phyloP scores from a whole-genome alignment of 805 yeast species.

The Candida stauntonica region DNA sequence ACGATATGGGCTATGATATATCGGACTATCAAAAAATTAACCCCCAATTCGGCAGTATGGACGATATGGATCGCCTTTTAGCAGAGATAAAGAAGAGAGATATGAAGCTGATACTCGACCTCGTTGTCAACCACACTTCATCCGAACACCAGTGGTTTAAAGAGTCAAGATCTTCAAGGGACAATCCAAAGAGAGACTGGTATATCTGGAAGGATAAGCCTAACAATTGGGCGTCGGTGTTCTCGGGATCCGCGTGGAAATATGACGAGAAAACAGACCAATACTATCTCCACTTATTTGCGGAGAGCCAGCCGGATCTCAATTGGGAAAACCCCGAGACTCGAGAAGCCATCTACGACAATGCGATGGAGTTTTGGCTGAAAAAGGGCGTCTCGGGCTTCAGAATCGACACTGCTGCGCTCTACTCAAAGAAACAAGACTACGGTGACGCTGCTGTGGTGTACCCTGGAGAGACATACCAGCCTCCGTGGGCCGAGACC shows the following conservation, averaged over 20 bases:
- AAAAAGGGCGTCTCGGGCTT: constrained; percentile 55
- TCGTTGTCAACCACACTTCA: constrained; percentile 58
- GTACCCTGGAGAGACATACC: constrained; percentile 37
- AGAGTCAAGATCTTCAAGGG: constrained; percentile 46
- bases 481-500: constrained; percentile 32
- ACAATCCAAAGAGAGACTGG: constrained; percentile 58
- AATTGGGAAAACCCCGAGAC: constrained; percentile 50
- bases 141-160: constrained; percentile 54
- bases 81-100: constrained; percentile 43
- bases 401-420: constrained; percentile 52
- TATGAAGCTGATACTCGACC: constrained; percentile 48
- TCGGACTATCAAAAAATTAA: constrained; percentile 48
- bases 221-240: constrained; percentile 51
- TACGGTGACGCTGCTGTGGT: constrained; percentile 46
- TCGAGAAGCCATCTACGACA: constrained; percentile 35
- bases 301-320: constrained; percentile 52
- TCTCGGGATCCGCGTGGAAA: constrained; percentile 54
- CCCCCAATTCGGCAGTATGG: constrained; percentile 49
- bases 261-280: constrained; percentile 51
- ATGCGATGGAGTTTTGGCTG: constrained; percentile 50
- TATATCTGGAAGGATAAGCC: constrained; percentile 56
- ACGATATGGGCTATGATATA: constrained; percentile 62
- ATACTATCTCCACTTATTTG: constrained; percentile 52
- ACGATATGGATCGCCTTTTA: constrained; percentile 47
- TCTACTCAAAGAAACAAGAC: constrained; percentile 44